These are phyloP conservation scores for Jaapia argillacea DNA, from an alignment of 768 basidiomycete species.

Conservation along the genomic window DNA sequence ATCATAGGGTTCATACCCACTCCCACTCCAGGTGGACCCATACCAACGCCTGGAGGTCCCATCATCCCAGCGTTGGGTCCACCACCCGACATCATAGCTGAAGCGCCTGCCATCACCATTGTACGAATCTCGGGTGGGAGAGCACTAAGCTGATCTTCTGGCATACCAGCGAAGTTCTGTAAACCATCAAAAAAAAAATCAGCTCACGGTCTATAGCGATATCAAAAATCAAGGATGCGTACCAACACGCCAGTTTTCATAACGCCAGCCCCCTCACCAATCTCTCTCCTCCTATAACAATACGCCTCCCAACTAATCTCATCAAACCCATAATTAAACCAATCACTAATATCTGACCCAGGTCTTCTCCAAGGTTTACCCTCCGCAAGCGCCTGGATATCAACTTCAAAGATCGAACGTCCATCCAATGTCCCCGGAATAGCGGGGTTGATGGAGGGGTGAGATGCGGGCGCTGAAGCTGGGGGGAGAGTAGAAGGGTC, in stretches of 20 bases:
- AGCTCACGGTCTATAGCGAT: constrained; percentile 6
- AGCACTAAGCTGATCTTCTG: constrained; percentile 68
- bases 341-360: constrained; percentile 90
- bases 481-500: constrained; percentile 59
- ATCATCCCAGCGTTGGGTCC: constrained; percentile 45
- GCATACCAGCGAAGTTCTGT: constrained; percentile 76
- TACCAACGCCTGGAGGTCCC: constrained; percentile 31
- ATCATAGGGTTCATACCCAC: constrained; percentile 22
- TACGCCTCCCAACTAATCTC: constrained; percentile 95
- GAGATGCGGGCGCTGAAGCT: constrained; percentile 65
- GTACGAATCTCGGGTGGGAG: constrained; percentile 76
- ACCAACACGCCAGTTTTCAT: constrained; percentile 81
- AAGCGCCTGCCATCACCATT: constrained; percentile 81
- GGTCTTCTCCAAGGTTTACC: constrained; percentile 91
- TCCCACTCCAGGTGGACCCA: constrained; percentile 20
- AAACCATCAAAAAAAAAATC: neutral
- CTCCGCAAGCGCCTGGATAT: constrained; percentile 60
- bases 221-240: constrained; percentile 21
- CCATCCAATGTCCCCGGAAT: constrained; percentile 60
- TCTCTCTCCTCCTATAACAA: constrained; percentile 71
- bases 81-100: constrained; percentile 66
- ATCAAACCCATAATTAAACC: constrained; percentile 99
- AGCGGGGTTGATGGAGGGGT: constrained; percentile 67
- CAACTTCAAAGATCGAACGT: constrained; percentile 77
- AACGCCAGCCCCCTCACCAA: constrained; percentile 71